phyloP scores from a whole-genome alignment of 2,329 filamentous ascomycete genomes.

The Aspergillus sp. region DNA sequence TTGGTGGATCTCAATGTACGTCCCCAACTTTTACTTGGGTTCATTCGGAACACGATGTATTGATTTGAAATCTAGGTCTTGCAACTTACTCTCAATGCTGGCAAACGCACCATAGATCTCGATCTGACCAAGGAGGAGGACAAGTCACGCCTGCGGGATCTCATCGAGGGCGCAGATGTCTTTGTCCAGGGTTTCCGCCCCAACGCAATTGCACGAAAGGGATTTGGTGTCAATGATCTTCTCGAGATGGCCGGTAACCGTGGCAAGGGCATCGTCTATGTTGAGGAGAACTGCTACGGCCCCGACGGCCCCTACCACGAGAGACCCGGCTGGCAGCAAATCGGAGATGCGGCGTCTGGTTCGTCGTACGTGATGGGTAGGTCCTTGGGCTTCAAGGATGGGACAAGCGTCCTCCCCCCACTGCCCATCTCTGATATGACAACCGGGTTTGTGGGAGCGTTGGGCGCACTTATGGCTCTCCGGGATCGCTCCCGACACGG shows the following conservation, averaged over 20 bases:
- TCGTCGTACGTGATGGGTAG: slow-evolving; percentile 41
- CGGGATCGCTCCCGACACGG: slow-evolving; percentile 21
- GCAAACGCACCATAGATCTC: slow-evolving; percentile 36
- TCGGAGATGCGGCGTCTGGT: slow-evolving; percentile 48
- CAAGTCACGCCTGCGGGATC: slow-evolving; percentile 41
- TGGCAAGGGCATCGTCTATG: slow-evolving; percentile 50
- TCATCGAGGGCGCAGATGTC: slow-evolving; percentile 54
- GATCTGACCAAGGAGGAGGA: slow-evolving; percentile 50
- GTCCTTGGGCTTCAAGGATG: slow-evolving; percentile 29
- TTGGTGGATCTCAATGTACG: slow-evolving; percentile 2
- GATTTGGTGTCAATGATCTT: slow-evolving; percentile 41
- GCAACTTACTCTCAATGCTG: slow-evolving; percentile 26
- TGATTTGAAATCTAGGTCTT: slow-evolving; percentile 14
- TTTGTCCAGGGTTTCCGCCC: slow-evolving; percentile 57
- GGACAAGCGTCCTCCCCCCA: slow-evolving; percentile 22
- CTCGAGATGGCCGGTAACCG: slow-evolving; percentile 43
- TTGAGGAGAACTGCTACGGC: slow-evolving; percentile 56
- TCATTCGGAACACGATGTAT: neutral
- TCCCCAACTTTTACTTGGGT: neutral
- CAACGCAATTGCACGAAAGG: slow-evolving; percentile 39
- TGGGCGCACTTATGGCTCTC: slow-evolving; percentile 20
- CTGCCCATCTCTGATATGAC: slow-evolving; percentile 28
- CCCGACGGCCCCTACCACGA: slow-evolving; percentile 49
- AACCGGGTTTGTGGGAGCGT: slow-evolving; percentile 23
- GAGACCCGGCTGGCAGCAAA: slow-evolving; percentile 56